These are phyloP conservation scores for Citrus hindsii DNA, from an alignment of 345 rosid species.

Conservation along the genomic window DNA sequence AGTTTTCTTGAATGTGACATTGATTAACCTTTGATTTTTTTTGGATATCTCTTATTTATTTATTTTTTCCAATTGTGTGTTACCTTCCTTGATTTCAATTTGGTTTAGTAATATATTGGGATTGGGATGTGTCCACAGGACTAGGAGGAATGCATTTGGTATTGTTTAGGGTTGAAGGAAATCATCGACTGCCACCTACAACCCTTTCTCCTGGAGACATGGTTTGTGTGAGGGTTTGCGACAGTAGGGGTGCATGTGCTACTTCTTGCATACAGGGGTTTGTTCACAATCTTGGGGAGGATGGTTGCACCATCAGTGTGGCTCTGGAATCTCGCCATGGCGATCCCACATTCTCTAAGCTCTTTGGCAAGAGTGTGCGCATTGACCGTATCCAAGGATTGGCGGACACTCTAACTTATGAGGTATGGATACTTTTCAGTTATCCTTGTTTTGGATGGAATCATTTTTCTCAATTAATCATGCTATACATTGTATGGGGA, in stretches of 20 bases:
- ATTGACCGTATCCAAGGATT: constrained; percentile 90
- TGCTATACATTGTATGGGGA: not conserved
- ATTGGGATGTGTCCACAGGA: constrained; percentile 42
- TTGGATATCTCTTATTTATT: not conserved
- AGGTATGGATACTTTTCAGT: constrained; percentile 42
- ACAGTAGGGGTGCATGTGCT: constrained; percentile 87
- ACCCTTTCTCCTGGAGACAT: constrained; percentile 96
- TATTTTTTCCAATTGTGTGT: not conserved
- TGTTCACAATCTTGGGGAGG: constrained; percentile 88
- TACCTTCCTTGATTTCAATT: not conserved
- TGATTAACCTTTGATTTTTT: constrained; percentile 3
- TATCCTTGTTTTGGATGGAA: not conserved
- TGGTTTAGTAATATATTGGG: constrained; percentile 14
- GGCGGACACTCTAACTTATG: constrained; percentile 91
- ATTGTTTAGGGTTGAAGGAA: constrained; percentile 76
- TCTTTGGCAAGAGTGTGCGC: constrained; percentile 82
- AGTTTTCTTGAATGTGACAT: not conserved
- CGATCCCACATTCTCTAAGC: constrained; percentile 94
- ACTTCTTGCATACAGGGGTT: constrained; percentile 89
- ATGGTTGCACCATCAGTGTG: constrained; percentile 90
- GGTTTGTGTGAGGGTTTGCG: constrained; percentile 90
- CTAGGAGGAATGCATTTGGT: constrained; percentile 96
- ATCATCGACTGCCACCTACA: constrained; percentile 87
- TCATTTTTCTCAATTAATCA: too few species aligned
- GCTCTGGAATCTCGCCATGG: constrained; percentile 97